Conservation (phyloP, 495 filamentous ascomycete genomes). For the Tuber melanosporum region DNA sequence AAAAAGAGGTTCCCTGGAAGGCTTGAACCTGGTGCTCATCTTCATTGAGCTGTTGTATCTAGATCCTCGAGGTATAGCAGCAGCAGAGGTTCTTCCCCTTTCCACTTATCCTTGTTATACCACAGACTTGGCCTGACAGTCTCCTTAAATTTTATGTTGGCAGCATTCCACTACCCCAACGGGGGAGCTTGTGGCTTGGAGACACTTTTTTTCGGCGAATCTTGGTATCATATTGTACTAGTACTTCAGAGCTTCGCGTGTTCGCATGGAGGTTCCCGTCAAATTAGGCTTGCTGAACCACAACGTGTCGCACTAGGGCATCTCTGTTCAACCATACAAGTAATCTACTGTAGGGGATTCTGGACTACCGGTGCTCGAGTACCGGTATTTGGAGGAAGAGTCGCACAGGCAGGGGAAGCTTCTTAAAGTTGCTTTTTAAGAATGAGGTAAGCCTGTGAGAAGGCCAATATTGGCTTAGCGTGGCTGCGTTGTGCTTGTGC, state of each 20-base stretch:
- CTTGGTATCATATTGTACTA: background rate
- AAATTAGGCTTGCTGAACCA: background rate
- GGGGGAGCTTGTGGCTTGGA: background rate
- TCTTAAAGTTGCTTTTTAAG: conserved; percentile 14
- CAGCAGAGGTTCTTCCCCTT: background rate
- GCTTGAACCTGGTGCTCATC: background rate
- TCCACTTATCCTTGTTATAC: background rate
- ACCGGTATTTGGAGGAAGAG: background rate
- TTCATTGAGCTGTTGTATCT: background rate
- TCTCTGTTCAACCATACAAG: background rate
- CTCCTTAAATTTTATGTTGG: background rate
- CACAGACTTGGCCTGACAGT: background rate
- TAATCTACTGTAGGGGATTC: background rate
- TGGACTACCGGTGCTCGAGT: background rate
- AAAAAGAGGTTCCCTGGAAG: background rate
- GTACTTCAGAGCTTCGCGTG: background rate
- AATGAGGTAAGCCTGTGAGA: conserved; percentile 25
- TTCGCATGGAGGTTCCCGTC: conserved; percentile 1
- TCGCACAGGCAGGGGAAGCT: conserved; percentile 17
- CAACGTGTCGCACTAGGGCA: background rate
- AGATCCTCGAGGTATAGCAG: background rate
- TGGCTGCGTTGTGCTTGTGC: conserved; percentile 12
- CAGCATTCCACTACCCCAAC: background rate
- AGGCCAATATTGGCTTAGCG: conserved; percentile 17
- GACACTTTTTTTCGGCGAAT: background rate